These are phyloP conservation scores for Colletotrichum higginsianum DNA, from an alignment of 2,329 filamentous ascomycete genomes.

Conservation along the genomic window DNA sequence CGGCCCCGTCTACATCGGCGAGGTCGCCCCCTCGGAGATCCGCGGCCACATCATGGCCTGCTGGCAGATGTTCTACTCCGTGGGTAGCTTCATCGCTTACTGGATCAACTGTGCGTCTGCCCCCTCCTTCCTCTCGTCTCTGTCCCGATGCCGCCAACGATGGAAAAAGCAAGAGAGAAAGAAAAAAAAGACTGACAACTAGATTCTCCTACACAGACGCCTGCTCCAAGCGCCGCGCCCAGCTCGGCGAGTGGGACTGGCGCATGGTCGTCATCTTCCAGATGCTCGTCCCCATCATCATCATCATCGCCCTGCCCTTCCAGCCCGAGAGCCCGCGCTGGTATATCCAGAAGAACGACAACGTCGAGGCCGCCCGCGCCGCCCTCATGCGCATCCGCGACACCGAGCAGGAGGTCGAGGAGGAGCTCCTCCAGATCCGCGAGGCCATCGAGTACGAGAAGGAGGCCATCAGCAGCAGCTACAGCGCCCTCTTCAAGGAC, in stretches of 20 bases:
- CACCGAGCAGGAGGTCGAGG: conserved; percentile 76
- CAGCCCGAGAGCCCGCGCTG: conserved; percentile 79
- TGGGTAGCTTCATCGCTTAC: conserved; percentile 67
- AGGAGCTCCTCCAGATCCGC: conserved; percentile 75
- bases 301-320: conserved; percentile 74
- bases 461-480: conserved; percentile 73
- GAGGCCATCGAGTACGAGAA: conserved; percentile 81
- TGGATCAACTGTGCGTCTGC: conserved; percentile 63
- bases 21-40: conserved; percentile 42
- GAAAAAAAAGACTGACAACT: too few relatives aligned
- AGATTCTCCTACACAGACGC: conserved; percentile 53
- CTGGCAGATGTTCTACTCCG: conserved; percentile 77
- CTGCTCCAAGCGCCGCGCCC: conserved; percentile 67
- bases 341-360: conserved; percentile 73
- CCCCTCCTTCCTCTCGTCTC: not conserved
- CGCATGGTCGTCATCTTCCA: conserved; percentile 82
- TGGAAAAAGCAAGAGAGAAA: too few relatives aligned
- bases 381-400: conserved; percentile 74
- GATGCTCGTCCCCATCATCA: conserved; percentile 75
- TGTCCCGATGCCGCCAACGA: not conserved
- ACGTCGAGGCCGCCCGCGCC: conserved; percentile 72
- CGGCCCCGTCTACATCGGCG: conserved; percentile 42
- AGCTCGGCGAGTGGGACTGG: conserved; percentile 81
- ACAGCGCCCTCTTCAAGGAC: conserved; percentile 79
- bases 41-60: conserved; percentile 77